Base-by-base conservation (phyloP, 495 filamentous ascomycete genomes). In the Hamigera avellanea region DNA sequence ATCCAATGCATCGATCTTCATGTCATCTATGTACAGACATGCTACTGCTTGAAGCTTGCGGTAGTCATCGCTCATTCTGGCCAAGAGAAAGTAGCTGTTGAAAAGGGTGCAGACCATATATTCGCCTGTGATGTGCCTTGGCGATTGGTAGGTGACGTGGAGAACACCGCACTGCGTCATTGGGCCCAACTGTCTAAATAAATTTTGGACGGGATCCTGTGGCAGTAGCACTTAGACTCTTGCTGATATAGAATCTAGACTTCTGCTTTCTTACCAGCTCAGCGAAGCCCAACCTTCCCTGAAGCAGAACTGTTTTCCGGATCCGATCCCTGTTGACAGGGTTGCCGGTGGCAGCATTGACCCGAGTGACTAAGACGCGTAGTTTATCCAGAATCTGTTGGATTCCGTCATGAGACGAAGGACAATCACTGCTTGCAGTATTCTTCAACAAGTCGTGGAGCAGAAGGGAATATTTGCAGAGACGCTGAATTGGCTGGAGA, bases 41-140 rank as follows among this genome's bases (percentile, higher is more conserved):
- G 83, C 82, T 37, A 86, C 73, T 31, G 88, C 75, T 30, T 72
- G 75, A 48, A 91, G 83, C 19, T 70, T 65, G 18, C 70, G 70
- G 26, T 70, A 69, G 6, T 64, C 62, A 35, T 78, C 74, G 19
- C 69, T 59, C 14, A 73, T 68, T 28, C 72, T 77, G 2, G 86
- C 87, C 18, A 98, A 67, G 27, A 94, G 66, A 16, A 98, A 57
- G 49, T 86, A 83, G 17, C 81, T 75, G 19, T 75, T 75, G 53
- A 93, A 95, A 1, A 98, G 69, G n/a, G 86, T 69, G 45, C 82
- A 88, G 15, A 83, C 76, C 75, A 94, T 78, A 56, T 94, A 96
- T 35, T 81, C 71, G 2, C 88, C 91, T 23, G 65, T 65, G 15
- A 81, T 67, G 18, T 72, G 63, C 14, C 73, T 71, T 38, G 67